Conservation (phyloP, 768 basidiomycete genomes). For the Boletellus emodensis region DNA sequence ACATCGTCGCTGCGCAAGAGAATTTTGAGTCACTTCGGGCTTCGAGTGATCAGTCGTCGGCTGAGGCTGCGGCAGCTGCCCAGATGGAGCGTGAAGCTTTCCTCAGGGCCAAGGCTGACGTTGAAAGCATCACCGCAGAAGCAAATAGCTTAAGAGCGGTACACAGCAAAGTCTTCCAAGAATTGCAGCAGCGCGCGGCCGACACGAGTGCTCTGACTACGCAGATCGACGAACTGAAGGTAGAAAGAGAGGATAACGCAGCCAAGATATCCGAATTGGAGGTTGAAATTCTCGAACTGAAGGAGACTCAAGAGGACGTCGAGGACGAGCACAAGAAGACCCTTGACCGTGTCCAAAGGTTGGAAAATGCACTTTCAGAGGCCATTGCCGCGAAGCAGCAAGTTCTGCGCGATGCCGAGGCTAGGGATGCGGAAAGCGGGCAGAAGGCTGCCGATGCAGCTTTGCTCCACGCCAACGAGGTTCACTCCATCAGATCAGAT, state of each 20-base stretch:
- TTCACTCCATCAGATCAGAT: slow-evolving; percentile 43
- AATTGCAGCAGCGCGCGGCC: slow-evolving; percentile 45
- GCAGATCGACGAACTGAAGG: slow-evolving; percentile 51
- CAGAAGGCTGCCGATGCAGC: slow-evolving; percentile 39
- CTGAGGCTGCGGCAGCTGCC: slow-evolving; percentile 47
- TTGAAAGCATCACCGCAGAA: slow-evolving; percentile 54
- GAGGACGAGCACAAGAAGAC: slow-evolving; percentile 55
- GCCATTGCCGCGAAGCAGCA: slow-evolving; percentile 46
- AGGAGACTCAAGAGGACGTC: slow-evolving; percentile 60
- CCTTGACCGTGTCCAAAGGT: slow-evolving; percentile 41
- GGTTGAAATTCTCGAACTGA: slow-evolving; percentile 74
- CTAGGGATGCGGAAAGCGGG: slow-evolving; percentile 45
- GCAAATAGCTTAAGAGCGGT: slow-evolving; percentile 45
- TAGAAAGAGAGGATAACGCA: slow-evolving; percentile 67
- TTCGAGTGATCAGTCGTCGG: slow-evolving; percentile 41
- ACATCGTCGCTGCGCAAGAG: slow-evolving; percentile 48
- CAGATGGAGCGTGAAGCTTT: slow-evolving; percentile 61
- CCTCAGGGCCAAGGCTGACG: slow-evolving; percentile 57
- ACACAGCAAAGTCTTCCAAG: slow-evolving; percentile 48
- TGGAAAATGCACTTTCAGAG: slow-evolving; percentile 53
- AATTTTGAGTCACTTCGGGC: slow-evolving; percentile 49
- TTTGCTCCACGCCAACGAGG: slow-evolving; percentile 42
- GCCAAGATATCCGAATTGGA: slow-evolving; percentile 76
- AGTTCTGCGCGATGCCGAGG: slow-evolving; percentile 43
- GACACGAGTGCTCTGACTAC: slow-evolving; percentile 41